A percentile compares a stretch with the other conserved stretches of the same genome.
These are phyloP conservation scores for Boletus tomentosulus DNA, from an alignment of 768 basidiomycete genomes.

Conservation along the genomic window DNA sequence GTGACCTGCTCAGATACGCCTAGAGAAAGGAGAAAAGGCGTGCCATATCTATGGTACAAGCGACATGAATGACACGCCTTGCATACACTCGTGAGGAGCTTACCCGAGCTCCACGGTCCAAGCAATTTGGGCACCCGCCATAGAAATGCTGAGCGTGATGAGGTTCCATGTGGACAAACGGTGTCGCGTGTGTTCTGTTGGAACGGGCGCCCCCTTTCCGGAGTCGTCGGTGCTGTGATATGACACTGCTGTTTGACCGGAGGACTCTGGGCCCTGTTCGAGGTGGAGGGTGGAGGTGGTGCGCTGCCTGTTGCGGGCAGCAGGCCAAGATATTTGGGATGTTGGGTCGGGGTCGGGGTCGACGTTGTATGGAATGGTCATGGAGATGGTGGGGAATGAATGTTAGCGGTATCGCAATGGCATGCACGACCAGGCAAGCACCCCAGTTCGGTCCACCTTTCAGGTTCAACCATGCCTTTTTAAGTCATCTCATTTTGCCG, in stretches of 20 bases:
- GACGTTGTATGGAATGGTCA: constrained; percentile 55
- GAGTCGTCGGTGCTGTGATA: constrained; percentile 33
- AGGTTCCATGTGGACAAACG: constrained; percentile 59
- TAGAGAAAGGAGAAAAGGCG: constrained; percentile 81
- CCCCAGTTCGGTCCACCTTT: no score
- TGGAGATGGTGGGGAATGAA: constrained; percentile 18
- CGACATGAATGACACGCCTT: not conserved
- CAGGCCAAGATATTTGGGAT: constrained; percentile 76
- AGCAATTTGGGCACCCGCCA: constrained; percentile 92
- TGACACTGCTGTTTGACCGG: constrained; percentile 19
- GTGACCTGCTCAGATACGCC: constrained; percentile 87
- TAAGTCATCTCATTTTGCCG: constrained; percentile 7
- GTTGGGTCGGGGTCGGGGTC: constrained; percentile 71
- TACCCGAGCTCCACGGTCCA: constrained; percentile 97
- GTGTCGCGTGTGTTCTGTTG: constrained; percentile 23
- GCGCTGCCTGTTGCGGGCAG: constrained; percentile 34
- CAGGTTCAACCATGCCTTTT: constrained; percentile 9
- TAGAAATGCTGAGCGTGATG: constrained; percentile 80
- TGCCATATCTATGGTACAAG: constrained; percentile 69
- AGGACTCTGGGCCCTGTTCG: constrained; percentile 18
- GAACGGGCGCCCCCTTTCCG: constrained; percentile 18
- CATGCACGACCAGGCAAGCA: not conserved
- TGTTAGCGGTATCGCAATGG: not conserved
- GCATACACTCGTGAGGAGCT: constrained; percentile 24
- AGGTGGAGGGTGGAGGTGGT: constrained; percentile 21